A percentile compares a stretch with the other conserved stretches of the same genome.
phyloP scores from a whole-genome alignment of 192 early-diverging fungal species.

The Coemansia interrupta region DNA sequence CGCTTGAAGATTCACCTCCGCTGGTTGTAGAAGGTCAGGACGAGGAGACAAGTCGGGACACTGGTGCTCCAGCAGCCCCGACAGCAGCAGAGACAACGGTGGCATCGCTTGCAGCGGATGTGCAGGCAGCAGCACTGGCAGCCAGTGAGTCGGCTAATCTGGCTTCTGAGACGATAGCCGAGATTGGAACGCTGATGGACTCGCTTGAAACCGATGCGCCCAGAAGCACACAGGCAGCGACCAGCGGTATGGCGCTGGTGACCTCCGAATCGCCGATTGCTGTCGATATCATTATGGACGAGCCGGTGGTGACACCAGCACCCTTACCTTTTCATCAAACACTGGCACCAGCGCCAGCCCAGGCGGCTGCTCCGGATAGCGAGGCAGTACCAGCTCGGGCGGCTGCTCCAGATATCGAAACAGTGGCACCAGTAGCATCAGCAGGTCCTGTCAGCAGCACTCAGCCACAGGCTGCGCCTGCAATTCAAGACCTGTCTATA shows the following conservation, averaged over 20 bases:
- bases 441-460: not conserved
- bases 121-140: not conserved
- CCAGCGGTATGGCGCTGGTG: no score
- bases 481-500: not conserved
- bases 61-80: not conserved
- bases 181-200: not conserved
- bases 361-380: not conserved
- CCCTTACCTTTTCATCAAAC: not conserved
- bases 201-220: not conserved
- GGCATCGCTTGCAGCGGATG: not conserved
- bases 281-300: not conserved
- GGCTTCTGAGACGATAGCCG: slow-evolving; percentile 3
- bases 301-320: not conserved
- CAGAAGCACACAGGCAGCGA: no score
- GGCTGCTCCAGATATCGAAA: no score
- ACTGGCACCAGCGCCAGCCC: not conserved
- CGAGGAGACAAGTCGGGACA: no score
- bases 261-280: not conserved
- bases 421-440: no score
- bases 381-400: not conserved
- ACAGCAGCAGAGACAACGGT: not conserved
- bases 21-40: slow-evolving; percentile 9
- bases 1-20: slow-evolving; percentile 11
- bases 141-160: not conserved
- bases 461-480: not conserved